phyloP scores from a whole-genome alignment of 495 filamentous ascomycete genomes.

The Jackrogersella multiformis region DNA sequence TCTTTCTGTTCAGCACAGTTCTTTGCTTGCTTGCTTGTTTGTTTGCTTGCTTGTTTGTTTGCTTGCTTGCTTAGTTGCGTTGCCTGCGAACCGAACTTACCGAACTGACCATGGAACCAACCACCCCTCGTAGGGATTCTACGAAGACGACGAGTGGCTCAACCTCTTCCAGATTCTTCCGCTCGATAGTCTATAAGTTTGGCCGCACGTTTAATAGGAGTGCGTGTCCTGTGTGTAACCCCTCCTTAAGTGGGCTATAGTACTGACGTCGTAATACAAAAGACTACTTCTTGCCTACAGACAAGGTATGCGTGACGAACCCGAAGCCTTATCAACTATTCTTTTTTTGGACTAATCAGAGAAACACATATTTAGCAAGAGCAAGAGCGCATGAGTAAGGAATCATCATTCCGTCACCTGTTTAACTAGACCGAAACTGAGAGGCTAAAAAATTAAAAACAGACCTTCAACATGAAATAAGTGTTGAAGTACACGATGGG shows the following conservation, averaged over 20 bases:
- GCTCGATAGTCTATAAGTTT: conserved; percentile 40
- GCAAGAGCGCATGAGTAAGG: conserved; percentile 39
- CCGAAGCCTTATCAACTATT: background rate
- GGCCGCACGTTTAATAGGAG: conserved; percentile 38
- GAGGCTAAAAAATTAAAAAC: conserved; percentile 12
- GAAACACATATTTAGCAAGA: conserved; percentile 32
- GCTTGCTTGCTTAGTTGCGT: too few relatives aligned
- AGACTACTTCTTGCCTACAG: conserved; percentile 36
- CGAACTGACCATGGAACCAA: conserved; percentile 27
- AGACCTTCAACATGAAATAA: conserved; percentile 76
- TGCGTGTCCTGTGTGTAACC: conserved; percentile 15
- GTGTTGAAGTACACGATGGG: conserved; percentile 84
- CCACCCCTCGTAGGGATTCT: conserved; percentile 15
- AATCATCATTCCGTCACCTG: background rate
- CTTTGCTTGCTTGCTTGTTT: too few relatives aligned
- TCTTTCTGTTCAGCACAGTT: conserved; percentile 3
- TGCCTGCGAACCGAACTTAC: background rate
- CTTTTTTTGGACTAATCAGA: conserved; percentile 6
- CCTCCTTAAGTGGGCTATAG: background rate
- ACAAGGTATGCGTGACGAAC: conserved; percentile 33
- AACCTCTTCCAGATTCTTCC: conserved; percentile 39
- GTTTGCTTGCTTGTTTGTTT: too few relatives aligned
- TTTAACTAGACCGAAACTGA: conserved; percentile 4
- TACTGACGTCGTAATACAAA: conserved; percentile 18
- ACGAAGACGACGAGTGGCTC: conserved; percentile 26